Conservation (phyloP, 2,329 filamentous ascomycete species). For the Pseudogymnoascus sp. region DNA sequence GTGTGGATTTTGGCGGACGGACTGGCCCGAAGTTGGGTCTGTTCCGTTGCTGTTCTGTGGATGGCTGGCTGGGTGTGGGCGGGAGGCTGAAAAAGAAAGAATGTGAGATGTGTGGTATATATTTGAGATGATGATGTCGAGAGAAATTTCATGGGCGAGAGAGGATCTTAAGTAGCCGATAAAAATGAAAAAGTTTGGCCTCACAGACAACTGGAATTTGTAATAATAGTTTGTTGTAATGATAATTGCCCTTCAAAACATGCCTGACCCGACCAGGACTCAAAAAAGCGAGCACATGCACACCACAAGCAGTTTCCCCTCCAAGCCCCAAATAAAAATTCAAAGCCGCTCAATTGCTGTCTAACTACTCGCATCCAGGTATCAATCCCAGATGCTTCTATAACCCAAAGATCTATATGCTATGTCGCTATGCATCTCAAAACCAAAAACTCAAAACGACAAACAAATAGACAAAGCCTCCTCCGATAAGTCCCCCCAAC, state of each 20-base stretch:
- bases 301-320: not conserved
- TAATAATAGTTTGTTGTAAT: too few species aligned
- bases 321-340: not conserved
- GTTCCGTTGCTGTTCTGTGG: not conserved
- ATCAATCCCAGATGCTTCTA: slow-evolving; percentile 1
- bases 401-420: slow-evolving; percentile 2
- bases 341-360: not conserved
- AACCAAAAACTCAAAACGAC: not conserved
- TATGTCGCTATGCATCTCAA: slow-evolving; percentile 2
- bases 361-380: not conserved
- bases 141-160: not conserved
- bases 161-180: not conserved
- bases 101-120: not conserved
- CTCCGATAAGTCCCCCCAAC: not conserved
- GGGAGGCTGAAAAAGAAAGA: not conserved
- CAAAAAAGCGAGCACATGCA: not conserved
- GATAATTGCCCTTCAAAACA: not conserved
- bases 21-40: not conserved
- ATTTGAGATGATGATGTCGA: not conserved
- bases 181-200: not conserved
- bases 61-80: not conserved
- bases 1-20: not conserved
- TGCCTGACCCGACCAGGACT: not conserved
- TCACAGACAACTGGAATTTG: not conserved
- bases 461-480: not conserved